Evolutionary conservation across 2,329 filamentous ascomycete genomes (phyloP).

Genomic region (Tricladium varicosporioides): DNA sequence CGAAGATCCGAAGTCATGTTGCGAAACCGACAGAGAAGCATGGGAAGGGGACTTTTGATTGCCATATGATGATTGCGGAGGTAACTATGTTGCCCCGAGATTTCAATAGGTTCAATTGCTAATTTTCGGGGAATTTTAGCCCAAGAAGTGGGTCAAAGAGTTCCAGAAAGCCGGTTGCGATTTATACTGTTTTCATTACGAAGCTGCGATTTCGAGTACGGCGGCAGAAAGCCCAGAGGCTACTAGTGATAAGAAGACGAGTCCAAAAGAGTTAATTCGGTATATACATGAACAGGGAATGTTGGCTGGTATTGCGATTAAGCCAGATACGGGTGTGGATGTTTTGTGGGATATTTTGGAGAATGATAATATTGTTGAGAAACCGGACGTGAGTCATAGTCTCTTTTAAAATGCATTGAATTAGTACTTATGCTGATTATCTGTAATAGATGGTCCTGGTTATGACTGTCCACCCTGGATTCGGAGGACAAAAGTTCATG

Average conservation of each 20-base stretch:
- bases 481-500: conserved; percentile 99
- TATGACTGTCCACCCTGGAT: conserved; percentile 97
- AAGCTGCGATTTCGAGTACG: conserved; percentile 81
- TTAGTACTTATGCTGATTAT: conserved; percentile 13
- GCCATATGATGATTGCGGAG: conserved; percentile 99
- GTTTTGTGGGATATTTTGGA: conserved; percentile 91
- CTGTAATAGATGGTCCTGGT: conserved; percentile 83
- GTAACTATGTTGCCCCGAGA: conserved; percentile 48
- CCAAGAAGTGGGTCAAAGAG: conserved; percentile 96
- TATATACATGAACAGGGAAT: conserved; percentile 89
- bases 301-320: conserved; percentile 91
- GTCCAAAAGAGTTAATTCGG: conserved; percentile 77
- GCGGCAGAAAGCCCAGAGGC: conserved; percentile 77
- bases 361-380: conserved; percentile 66
- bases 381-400: conserved; percentile 75
- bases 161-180: conserved; percentile 94
- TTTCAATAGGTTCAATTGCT: not conserved
- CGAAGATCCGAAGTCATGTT: conserved; percentile 86
- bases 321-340: conserved; percentile 86
- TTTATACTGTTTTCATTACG: conserved; percentile 99
- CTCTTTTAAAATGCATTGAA: not conserved
- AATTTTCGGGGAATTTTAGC: conserved; percentile 49
- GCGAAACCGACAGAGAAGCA: conserved; percentile 66
- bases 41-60: conserved; percentile 93
- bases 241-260: conserved; percentile 69